phyloP scores from a whole-genome alignment of 2,329 filamentous ascomycete species.

The Cercospora beticola region DNA sequence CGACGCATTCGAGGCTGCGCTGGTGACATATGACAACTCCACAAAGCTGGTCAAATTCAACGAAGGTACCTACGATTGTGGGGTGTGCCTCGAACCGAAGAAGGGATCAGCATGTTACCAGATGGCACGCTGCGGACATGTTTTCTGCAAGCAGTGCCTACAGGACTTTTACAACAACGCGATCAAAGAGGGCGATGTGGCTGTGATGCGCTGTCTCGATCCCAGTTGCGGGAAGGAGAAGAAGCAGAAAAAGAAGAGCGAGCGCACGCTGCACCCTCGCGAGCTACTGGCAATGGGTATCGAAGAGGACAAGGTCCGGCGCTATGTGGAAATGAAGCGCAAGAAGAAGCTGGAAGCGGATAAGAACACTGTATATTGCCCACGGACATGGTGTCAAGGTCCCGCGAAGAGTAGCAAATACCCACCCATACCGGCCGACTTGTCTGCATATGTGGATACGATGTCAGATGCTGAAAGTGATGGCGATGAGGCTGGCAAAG shows the following conservation, averaged over 20 bases:
- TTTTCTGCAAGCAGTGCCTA: constrained; percentile 86
- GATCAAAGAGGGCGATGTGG: constrained; percentile 80
- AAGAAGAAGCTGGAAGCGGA: constrained; percentile 91
- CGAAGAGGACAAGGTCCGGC: constrained; percentile 67
- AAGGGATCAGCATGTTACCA: constrained; percentile 75
- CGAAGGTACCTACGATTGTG: constrained; percentile 81
- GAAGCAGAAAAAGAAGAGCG: constrained; percentile 55
- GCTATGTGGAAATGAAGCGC: constrained; percentile 86
- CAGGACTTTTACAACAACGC: constrained; percentile 87
- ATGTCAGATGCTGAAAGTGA: constrained; percentile 39
- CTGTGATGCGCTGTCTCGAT: constrained; percentile 74
- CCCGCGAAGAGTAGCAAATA: constrained; percentile 64
- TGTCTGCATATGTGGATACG: constrained; percentile 40
- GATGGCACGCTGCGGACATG: constrained; percentile 80
- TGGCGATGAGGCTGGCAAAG: constrained; percentile 8
- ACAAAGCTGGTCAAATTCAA: constrained; percentile 75
- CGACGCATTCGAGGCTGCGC: constrained; percentile 59
- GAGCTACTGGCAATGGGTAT: constrained; percentile 64
- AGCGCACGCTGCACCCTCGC: constrained; percentile 72
- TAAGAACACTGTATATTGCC: constrained; percentile 89
- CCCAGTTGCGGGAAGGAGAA: constrained; percentile 64
- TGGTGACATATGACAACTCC: constrained; percentile 76
- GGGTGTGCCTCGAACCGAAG: constrained; percentile 87
- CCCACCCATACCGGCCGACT: constrained; percentile 46
- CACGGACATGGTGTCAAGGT: constrained; percentile 87